Evolutionary conservation across 2,329 filamentous ascomycete genomes (phyloP).

Genomic region (Alternaria arborescens): DNA sequence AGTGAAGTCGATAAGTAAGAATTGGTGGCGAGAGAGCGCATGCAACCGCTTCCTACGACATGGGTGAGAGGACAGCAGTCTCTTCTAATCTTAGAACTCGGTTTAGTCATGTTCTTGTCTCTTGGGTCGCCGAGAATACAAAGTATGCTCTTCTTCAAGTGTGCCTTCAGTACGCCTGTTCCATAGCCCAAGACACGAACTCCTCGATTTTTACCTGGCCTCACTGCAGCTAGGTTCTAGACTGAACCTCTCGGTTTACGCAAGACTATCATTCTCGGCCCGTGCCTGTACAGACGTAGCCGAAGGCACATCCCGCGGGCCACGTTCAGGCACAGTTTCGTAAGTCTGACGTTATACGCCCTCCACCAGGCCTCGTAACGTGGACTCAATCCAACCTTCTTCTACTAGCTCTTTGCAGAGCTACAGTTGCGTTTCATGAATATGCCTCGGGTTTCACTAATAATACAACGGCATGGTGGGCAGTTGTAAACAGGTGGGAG

Average conservation of each 20-base stretch:
- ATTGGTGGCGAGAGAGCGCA: background rate
- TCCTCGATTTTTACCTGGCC: background rate
- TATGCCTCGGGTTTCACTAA: background rate
- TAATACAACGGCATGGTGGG: background rate
- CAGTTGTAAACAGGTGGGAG: constrained; percentile 1
- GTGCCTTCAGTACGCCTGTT: background rate
- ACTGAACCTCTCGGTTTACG: background rate
- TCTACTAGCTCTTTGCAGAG: background rate
- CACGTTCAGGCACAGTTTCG: background rate
- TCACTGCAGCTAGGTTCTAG: background rate
- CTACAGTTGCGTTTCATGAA: background rate
- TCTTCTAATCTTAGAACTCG: background rate
- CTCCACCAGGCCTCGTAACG: background rate
- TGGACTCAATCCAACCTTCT: background rate
- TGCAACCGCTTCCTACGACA: background rate
- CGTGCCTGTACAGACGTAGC: constrained; percentile 1
- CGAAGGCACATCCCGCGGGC: background rate
- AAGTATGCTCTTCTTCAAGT: background rate
- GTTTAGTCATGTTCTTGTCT: background rate
- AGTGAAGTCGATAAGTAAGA: background rate
- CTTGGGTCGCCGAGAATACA: background rate
- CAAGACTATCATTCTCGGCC: background rate
- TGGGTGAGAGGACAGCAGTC: background rate
- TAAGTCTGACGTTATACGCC: background rate
- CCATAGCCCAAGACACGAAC: background rate